These are phyloP conservation scores for Cubamyces lactineus DNA, from an alignment of 768 basidiomycete genomes.

Conservation along the genomic window DNA sequence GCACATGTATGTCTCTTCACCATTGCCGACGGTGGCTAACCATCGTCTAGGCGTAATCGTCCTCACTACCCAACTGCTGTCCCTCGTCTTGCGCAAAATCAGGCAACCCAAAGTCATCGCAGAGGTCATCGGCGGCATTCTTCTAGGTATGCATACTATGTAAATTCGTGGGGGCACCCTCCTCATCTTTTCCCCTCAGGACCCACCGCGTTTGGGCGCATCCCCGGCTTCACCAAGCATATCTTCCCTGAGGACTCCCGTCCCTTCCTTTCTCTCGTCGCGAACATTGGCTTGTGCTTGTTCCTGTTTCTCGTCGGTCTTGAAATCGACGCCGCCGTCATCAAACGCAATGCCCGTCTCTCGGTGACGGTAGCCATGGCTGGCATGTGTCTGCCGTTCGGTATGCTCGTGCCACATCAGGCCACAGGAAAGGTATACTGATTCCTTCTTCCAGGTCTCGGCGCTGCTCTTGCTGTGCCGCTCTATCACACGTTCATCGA, in stretches of 20 bases:
- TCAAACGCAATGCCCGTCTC: slow-evolving; percentile 74
- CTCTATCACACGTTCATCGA: slow-evolving; percentile 80
- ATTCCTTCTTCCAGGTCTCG: slow-evolving; percentile 44
- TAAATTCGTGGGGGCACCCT: background rate
- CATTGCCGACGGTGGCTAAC: background rate
- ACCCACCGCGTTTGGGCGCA: slow-evolving; percentile 71
- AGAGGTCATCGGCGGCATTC: slow-evolving; percentile 85
- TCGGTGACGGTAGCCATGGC: slow-evolving; percentile 73
- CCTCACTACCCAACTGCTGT: slow-evolving; percentile 73
- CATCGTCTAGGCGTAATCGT: slow-evolving; percentile 77
- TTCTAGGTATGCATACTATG: slow-evolving; percentile 57
- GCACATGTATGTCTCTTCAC: no score
- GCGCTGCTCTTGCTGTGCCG: slow-evolving; percentile 67
- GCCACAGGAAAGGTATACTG: background rate
- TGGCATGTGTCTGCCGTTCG: slow-evolving; percentile 90
- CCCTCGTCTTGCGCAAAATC: slow-evolving; percentile 69
- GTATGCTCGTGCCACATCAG: slow-evolving; percentile 24
- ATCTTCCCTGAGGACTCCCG: slow-evolving; percentile 78
- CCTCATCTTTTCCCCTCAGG: slow-evolving; percentile 24
- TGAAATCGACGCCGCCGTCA: slow-evolving; percentile 80
- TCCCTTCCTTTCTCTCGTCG: slow-evolving; percentile 82
- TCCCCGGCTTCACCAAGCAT: slow-evolving; percentile 85
- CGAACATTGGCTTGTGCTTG: slow-evolving; percentile 86
- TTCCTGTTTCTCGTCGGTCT: slow-evolving; percentile 94
- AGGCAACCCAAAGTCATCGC: slow-evolving; percentile 87